Conservation (phyloP, 1,139 yeast genomes). For the Candida sp. region DNA sequence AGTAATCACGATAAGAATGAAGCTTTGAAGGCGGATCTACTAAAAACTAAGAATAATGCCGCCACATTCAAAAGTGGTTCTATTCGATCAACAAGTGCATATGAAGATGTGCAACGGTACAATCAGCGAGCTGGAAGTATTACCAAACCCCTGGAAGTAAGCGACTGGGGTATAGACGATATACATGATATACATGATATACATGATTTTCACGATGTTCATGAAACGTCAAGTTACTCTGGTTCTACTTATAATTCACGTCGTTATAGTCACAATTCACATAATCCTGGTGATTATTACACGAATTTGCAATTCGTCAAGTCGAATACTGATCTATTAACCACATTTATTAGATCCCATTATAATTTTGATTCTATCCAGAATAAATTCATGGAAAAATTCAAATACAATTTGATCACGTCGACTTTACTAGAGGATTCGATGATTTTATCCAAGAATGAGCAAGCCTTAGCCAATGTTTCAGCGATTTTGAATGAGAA, state of each 20-base stretch:
- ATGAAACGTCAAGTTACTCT: not conserved
- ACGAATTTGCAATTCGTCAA: not conserved
- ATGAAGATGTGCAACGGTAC: not conserved
- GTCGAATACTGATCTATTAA: not conserved
- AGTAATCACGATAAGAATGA: not conserved
- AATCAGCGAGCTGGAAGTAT: not conserved
- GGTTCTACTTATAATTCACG: not conserved
- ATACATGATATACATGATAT: slow-evolving; percentile 6
- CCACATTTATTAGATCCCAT: not conserved
- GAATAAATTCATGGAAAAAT: slow-evolving; percentile 36
- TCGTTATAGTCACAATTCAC: not conserved
- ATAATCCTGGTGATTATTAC: slow-evolving; percentile 1
- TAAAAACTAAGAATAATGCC: slow-evolving; percentile 3
- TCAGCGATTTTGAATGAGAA: not conserved
- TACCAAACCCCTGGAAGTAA: slow-evolving; percentile 15
- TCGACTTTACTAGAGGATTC: slow-evolving; percentile 43
- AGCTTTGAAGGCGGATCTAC: slow-evolving; percentile 7
- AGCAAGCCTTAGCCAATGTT: slow-evolving; percentile 23
- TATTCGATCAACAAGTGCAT: not conserved
- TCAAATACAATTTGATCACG: slow-evolving; percentile 38
- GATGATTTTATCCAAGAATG: slow-evolving; percentile 43
- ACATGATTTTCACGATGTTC: not conserved
- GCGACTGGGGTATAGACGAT: slow-evolving; percentile 46
- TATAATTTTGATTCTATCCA: slow-evolving; percentile 1
- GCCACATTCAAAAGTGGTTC: not conserved